Evolutionary conservation across 2,329 filamentous ascomycete genomes (phyloP).

Genomic region (Elsinoe ampelina): DNA sequence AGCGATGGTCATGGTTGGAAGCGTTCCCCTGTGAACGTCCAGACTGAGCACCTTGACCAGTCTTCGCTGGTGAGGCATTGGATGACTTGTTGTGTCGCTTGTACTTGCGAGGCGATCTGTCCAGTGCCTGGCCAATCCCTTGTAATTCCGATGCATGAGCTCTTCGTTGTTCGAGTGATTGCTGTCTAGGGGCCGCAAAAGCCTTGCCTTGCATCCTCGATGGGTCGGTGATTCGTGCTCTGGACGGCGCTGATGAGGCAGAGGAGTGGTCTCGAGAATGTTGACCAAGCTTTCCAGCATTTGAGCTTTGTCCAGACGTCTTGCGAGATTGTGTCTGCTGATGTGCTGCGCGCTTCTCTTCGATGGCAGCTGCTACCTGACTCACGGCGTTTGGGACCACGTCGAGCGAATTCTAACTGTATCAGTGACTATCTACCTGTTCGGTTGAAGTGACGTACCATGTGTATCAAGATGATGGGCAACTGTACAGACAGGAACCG

Average conservation of each 20-base stretch:
- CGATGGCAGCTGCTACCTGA: conserved; percentile 46
- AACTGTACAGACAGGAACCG: conserved; percentile 46
- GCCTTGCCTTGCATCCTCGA: conserved; percentile 42
- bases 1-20: not conserved
- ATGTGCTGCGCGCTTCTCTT: conserved; percentile 35
- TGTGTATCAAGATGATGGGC: conserved; percentile 48
- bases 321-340: conserved; percentile 15
- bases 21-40: conserved; percentile 12
- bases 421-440: conserved; percentile 14
- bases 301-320: not conserved
- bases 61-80: not conserved
- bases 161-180: conserved; percentile 40
- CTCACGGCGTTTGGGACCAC: conserved; percentile 47
- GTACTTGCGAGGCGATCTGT: conserved; percentile 38
- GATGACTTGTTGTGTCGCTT: conserved; percentile 14
- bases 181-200: conserved; percentile 43
- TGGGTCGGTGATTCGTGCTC: conserved; percentile 19
- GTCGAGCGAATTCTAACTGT: conserved; percentile 42
- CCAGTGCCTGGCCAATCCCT: conserved; percentile 33
- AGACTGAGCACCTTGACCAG: not conserved
- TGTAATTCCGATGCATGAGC: conserved; percentile 34
- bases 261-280: conserved; percentile 1
- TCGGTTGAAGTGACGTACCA: conserved; percentile 26
- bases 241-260: not conserved
- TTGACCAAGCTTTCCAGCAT: not conserved